Base-by-base conservation (phyloP, 192 early-diverging fungal genomes). In the Podila epigama region DNA sequence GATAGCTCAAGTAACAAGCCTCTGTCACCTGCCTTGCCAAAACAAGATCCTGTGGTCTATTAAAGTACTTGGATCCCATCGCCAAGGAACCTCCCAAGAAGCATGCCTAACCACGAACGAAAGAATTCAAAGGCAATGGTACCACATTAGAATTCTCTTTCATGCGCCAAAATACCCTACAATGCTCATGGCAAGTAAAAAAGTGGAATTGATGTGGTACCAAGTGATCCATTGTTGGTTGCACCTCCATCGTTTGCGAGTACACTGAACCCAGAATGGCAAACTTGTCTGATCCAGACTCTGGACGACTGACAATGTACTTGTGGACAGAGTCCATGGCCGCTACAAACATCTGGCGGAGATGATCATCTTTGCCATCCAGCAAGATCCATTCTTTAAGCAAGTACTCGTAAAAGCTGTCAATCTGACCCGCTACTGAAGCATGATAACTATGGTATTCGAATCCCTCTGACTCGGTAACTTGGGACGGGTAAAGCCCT, bases 401-500 rank as follows among this genome's bases (percentile, higher is more conserved):
- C 15, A 88, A 29, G 59, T 87, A 87, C 68, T 87, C 85, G 44
- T 87, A 87, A 39, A 83, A 83, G 42, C 82, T 83, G 35, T 87
- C 85, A 9, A 62, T 79, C 61, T 72, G 51, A 16, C 77, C 79
- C 22, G 84, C 85, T 41, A 71, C 85, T 12, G 79, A 25, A 12
- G 52, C 52, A 8, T 11, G 27, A 31, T 54, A 54, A 15, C 6
- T 31, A 8, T 54, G 12, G 27, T 22, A 35, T 32, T 27, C 18
- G 27, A 44, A 35, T 4, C n/a, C n/a, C 15, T 27, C 52, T 70
- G n/a, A n/a, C n/a, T 89, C 84, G 22, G 88, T 68, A 58, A 81
- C 82, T 31, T n/a, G n/a, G n/a, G 87, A 80, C 6, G 91, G 89
- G 44, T 87, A 90, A 16, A 93, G 71, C 0, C 91, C 91, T 51